Evolutionary conservation across 805 yeast species (phyloP), one percentile per base, ranked within the genome.

Genomic region (Candida suzukii): DNA sequence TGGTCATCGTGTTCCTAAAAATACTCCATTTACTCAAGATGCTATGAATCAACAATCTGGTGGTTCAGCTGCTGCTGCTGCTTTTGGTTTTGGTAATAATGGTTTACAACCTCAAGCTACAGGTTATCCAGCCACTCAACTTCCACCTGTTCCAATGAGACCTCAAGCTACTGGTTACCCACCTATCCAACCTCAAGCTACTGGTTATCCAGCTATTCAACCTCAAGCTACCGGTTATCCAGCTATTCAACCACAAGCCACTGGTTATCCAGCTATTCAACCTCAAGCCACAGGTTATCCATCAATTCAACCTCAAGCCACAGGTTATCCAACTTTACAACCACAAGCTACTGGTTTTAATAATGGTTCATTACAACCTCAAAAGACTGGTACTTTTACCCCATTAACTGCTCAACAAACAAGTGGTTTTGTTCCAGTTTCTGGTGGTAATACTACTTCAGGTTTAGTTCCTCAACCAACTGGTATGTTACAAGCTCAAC

Each of bases 321-420:
- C 84, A 0, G 83, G 81, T 25, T 40, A 49, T 16, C 56, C 40
- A 18, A 8, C 18, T 33, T 66, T 77, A 40, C 80, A 71, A 47
- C 76, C 84, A 13, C 91, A 83, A 57, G 76, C 75, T 46, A 83
- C 93, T 4, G 87, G 90, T 7, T 55, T 48, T 35, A 37, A 42
- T 24, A 57, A 73, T 34, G 83, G 81, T 25, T 35, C 45, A 25
- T 18, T 30, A 22, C 40, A 36, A 56, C 56, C 52, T 22, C 63
- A 58, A 37, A 63, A 57, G 46, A 59, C 64, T 8, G 45, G 58
- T 19, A 58, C 57, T 11, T 39, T 57, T 14, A 43, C 50, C 27
- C 61, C 61, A 11, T 42, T 56, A 3, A 47, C 41, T 26, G 35
- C 44, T 25, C 52, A 50, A 26, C 56, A 66, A 32, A 48, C 48